Conservation (phyloP, 805 yeast genomes). For the Zygotorulaspora chibaensis region DNA sequence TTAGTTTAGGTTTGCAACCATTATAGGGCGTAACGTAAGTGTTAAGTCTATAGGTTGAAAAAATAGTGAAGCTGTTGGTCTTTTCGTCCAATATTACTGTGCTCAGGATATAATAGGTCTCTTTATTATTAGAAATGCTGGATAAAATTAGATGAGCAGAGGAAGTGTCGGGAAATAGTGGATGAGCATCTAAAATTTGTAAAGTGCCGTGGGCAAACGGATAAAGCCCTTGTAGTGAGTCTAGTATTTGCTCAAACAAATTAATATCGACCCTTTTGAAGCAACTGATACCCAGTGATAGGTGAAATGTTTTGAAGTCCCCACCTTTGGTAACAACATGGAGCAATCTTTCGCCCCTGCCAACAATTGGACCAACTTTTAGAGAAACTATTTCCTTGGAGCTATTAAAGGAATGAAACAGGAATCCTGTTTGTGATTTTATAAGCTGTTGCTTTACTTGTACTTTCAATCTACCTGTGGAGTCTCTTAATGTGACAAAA, state of each 20-base stretch:
- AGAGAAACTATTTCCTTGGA: conserved; percentile 52
- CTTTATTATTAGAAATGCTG: conserved; percentile 37
- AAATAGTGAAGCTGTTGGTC: conserved; percentile 47
- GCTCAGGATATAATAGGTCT: conserved; percentile 45
- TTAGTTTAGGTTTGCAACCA: conserved; percentile 43
- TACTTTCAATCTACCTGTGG: conserved; percentile 54
- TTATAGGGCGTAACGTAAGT: conserved; percentile 36
- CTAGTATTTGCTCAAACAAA: conserved; percentile 36
- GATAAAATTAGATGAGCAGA: conserved; percentile 48
- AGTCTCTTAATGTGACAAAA: conserved; percentile 60
- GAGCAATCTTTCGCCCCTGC: conserved; percentile 46
- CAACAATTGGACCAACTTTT: conserved; percentile 48
- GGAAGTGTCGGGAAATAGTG: conserved; percentile 38
- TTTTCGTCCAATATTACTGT: conserved; percentile 47
- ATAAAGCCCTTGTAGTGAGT: conserved; percentile 44
- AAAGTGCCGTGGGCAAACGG: conserved; percentile 51
- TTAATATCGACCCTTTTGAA: conserved; percentile 37
- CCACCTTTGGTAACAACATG: conserved; percentile 43
- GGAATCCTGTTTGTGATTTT: conserved; percentile 36
- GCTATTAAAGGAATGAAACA: conserved; percentile 27
- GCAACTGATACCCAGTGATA: conserved; percentile 40
- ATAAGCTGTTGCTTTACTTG: conserved; percentile 27
- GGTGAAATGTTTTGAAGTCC: conserved; percentile 45
- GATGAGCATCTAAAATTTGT: conserved; percentile 58
- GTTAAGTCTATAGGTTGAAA: conserved; percentile 63